These are phyloP conservation scores for Diaporthe sp. DNA, from an alignment of 2,329 filamentous ascomycete genomes.

Conservation along the genomic window DNA sequence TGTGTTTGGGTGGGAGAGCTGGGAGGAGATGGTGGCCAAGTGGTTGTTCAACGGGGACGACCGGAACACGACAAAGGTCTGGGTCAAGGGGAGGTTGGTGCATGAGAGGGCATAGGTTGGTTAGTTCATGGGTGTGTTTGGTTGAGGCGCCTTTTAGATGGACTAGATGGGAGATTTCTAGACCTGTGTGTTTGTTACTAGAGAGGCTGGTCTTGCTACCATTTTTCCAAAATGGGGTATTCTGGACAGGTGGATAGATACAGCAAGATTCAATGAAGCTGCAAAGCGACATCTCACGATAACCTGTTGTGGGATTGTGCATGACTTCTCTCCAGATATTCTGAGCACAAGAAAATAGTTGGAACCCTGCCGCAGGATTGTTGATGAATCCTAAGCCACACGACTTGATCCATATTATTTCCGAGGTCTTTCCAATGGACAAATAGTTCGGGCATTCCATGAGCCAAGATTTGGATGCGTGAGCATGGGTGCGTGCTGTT, in stretches of 20 bases:
- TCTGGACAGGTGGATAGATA: neutral
- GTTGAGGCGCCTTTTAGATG: neutral
- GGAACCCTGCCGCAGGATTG: too few relatives aligned
- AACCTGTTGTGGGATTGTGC: neutral
- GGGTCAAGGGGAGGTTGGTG: slow-evolving; percentile 88
- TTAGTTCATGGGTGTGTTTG: neutral
- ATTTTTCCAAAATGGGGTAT: neutral
- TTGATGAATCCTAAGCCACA: too few relatives aligned
- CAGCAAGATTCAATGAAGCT: slow-evolving; percentile 14
- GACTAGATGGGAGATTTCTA: neutral
- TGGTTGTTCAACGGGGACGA: slow-evolving; percentile 97
- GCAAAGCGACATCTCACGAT: slow-evolving; percentile 10
- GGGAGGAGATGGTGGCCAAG: slow-evolving; percentile 89
- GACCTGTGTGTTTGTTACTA: neutral
- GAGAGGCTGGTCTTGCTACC: neutral
- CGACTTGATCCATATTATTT: too few relatives aligned
- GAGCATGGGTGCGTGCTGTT: too few relatives aligned
- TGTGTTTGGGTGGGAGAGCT: slow-evolving; percentile 92
- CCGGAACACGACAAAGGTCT: slow-evolving; percentile 88
- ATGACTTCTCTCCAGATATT: neutral
- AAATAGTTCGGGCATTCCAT: too few relatives aligned
- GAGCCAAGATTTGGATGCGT: too few relatives aligned
- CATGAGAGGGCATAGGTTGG: slow-evolving; percentile 63
- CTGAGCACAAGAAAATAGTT: too few relatives aligned
- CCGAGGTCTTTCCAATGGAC: too few relatives aligned